phyloP scores from a whole-genome alignment of 805 yeast genomes.

The Priceomyces haplophilus region DNA sequence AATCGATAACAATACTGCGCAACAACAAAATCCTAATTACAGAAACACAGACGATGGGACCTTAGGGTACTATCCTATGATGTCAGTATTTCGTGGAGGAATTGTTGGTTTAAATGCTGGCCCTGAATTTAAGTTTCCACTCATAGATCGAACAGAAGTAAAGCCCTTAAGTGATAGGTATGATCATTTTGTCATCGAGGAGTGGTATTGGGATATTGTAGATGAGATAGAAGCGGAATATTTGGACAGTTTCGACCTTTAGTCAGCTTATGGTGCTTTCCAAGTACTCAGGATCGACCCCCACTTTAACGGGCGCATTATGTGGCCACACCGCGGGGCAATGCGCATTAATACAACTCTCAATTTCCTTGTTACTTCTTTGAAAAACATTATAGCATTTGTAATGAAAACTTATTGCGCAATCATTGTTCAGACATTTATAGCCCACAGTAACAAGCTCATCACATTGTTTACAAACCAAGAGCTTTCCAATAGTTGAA shows the following conservation, averaged over 20 bases:
- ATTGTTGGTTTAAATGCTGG: slow-evolving; percentile 68
- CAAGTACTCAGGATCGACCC: slow-evolving; percentile 25
- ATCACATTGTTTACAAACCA: slow-evolving; percentile 49
- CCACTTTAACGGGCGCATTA: slow-evolving; percentile 14
- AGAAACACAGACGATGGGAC: slow-evolving; percentile 70
- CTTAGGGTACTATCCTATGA: slow-evolving; percentile 88
- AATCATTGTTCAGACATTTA: slow-evolving; percentile 31
- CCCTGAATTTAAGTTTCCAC: slow-evolving; percentile 52
- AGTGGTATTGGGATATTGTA: slow-evolving; percentile 74
- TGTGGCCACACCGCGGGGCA: slow-evolving; percentile 2
- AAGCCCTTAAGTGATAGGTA: slow-evolving; percentile 59
- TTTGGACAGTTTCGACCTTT: slow-evolving; percentile 43
- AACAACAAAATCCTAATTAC: slow-evolving; percentile 37
- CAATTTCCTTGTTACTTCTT: slow-evolving; percentile 20
- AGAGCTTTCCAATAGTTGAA: slow-evolving; percentile 34
- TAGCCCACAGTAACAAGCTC: slow-evolving; percentile 54
- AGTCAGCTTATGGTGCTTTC: slow-evolving; percentile 21
- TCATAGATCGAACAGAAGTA: slow-evolving; percentile 35
- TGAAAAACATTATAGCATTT: slow-evolving; percentile 44
- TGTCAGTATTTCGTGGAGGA: slow-evolving; percentile 80
- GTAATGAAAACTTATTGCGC: slow-evolving; percentile 45
- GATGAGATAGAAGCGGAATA: slow-evolving; percentile 76
- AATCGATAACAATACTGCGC: slow-evolving; percentile 25
- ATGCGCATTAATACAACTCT: slow-evolving; percentile 1
- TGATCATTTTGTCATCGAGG: slow-evolving; percentile 72